Conservation (phyloP, 805 yeast species). For the Citeromyces nyonsensis region DNA sequence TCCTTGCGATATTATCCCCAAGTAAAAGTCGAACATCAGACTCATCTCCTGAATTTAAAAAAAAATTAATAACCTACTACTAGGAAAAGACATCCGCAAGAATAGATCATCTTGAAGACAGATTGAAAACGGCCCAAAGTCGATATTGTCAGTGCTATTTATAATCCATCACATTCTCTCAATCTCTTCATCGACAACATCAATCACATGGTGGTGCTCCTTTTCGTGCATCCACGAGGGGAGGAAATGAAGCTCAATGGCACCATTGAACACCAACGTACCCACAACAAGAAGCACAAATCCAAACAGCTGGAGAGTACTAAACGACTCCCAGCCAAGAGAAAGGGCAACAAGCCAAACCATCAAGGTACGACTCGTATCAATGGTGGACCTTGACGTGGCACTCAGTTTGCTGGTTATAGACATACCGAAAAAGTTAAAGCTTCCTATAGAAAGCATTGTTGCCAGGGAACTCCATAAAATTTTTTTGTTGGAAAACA, state of each 20-base stretch:
- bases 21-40: too few species aligned
- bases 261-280: conserved; percentile 59
- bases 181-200: conserved; percentile 23
- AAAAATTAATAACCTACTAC: neutral
- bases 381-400: conserved; percentile 67
- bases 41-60: neutral
- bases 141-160: too few species aligned
- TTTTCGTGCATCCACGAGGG: conserved; percentile 26
- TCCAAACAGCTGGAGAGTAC: conserved; percentile 45
- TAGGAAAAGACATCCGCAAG: neutral
- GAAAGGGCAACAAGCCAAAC: conserved; percentile 61
- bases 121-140: too few species aligned
- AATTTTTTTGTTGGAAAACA: conserved; percentile 26
- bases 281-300: conserved; percentile 53
- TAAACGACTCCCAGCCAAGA: conserved; percentile 66
- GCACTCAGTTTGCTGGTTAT: conserved; percentile 54
- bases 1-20: too few species aligned
- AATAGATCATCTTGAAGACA: neutral
- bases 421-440: conserved; percentile 62
- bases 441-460: conserved; percentile 57
- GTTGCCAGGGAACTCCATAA: conserved; percentile 40
- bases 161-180: conserved; percentile 14
- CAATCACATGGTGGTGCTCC: conserved; percentile 12
- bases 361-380: conserved; percentile 57
- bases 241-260: conserved; percentile 28